These are phyloP conservation scores for Fraxinus latifolia DNA, from an alignment of 305 asterid genomes.

Conservation along the genomic window DNA sequence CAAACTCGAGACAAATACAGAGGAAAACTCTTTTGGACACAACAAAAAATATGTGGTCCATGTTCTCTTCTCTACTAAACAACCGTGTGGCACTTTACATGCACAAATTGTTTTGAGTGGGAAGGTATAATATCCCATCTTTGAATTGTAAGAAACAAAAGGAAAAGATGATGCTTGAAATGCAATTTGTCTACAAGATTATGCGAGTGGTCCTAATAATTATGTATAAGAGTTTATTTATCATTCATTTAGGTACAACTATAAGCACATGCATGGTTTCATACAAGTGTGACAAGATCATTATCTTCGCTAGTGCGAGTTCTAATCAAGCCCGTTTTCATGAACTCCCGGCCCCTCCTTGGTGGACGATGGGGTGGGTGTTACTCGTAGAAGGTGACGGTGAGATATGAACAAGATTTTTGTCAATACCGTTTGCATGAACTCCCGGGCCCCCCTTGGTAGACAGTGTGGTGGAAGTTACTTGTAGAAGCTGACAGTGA, in stretches of 20 bases:
- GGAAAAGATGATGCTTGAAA: conserved; percentile 41
- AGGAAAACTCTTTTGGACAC: conserved; percentile 20
- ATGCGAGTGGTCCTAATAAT: conserved; percentile 34
- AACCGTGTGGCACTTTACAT: conserved; percentile 26
- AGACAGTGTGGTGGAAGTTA: background rate
- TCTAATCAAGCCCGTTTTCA: conserved; percentile 5
- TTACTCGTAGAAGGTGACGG: background rate
- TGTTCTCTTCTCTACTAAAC: conserved; percentile 22
- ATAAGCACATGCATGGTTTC: conserved; percentile 81
- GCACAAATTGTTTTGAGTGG: conserved; percentile 34
- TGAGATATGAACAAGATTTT: background rate
- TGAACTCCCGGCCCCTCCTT: background rate
- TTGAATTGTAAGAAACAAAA: conserved; percentile 24
- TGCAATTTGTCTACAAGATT: conserved; percentile 43
- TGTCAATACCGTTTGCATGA: background rate
- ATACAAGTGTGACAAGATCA: conserved; percentile 40
- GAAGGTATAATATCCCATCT: conserved; percentile 49
- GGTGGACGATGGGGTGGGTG: background rate
- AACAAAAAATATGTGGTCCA: conserved; percentile 36
- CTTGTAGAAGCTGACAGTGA: background rate
- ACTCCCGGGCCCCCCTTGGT: background rate
- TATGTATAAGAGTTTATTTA: conserved; percentile 33
- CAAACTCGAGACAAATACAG: conserved; percentile 36
- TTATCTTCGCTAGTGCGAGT: conserved; percentile 25
- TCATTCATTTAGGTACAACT: conserved; percentile 50